A percentile compares a stretch with the other conserved stretches of the same genome.
Conservation (phyloP, 768 basidiomycete species). For the Tricholoma sp. region DNA sequence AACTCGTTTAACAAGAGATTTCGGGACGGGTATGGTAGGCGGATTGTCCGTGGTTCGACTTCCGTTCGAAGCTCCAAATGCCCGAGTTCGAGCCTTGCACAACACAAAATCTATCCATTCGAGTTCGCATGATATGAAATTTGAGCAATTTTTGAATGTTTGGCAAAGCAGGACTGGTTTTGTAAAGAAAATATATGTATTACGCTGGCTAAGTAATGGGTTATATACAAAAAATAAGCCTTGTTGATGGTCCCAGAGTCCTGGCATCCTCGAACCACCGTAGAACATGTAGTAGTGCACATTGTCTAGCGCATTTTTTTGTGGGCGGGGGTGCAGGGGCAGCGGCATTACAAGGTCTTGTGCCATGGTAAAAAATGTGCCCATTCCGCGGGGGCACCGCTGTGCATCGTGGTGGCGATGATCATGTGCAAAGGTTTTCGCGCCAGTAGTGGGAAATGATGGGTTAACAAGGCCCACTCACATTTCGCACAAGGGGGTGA, state of each 20-base stretch:
- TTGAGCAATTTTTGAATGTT: neutral
- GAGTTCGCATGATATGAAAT: neutral
- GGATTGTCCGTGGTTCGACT: no score
- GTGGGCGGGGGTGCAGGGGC: no score
- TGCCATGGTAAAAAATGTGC: neutral
- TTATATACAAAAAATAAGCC: no score
- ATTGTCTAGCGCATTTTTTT: no score
- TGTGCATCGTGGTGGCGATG: no score
- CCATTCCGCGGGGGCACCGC: neutral
- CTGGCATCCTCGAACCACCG: neutral
- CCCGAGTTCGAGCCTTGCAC: no score
- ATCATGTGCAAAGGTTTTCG: no score
- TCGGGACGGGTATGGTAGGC: no score
- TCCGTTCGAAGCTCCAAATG: no score
- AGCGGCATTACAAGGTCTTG: neutral
- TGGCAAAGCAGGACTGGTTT: neutral
- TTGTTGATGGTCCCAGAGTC: neutral
- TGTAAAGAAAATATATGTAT: neutral
- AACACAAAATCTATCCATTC: neutral
- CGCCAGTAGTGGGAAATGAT: no score
- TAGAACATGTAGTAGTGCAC: neutral
- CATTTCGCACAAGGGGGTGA: neutral
- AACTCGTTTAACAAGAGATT: slow-evolving; percentile 10
- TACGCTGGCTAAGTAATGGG: no score
- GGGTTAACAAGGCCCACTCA: no score